Evolutionary conservation across 345 rosid species (phyloP).

Genomic region (Iberis pinnata): DNA sequence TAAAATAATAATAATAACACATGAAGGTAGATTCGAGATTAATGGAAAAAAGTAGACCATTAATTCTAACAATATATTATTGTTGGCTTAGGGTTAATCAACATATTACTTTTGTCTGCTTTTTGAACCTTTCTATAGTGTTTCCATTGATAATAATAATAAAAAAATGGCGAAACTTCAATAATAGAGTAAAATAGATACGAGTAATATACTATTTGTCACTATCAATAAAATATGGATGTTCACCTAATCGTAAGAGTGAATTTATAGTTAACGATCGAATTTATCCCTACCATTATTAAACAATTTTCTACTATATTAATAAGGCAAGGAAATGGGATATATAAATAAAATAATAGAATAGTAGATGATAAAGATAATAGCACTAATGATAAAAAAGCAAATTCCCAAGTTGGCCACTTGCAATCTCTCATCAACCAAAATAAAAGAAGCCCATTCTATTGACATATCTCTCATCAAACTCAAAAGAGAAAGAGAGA

Average conservation of each 20-base stretch:
- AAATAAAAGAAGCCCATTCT: slow-evolving; percentile 17
- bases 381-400: slow-evolving; percentile 29
- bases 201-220: neutral
- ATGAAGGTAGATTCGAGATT: neutral
- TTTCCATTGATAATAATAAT: neutral
- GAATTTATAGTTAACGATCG: neutral
- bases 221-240: neutral
- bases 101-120: neutral
- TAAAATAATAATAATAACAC: too few species aligned
- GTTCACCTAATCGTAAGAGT: slow-evolving; percentile 10
- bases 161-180: neutral
- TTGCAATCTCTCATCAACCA: slow-evolving; percentile 17
- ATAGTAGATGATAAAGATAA: slow-evolving; percentile 14
- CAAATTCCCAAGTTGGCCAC: slow-evolving; percentile 32
- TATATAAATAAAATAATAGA: slow-evolving; percentile 2
- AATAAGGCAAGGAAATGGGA: slow-evolving; percentile 11
- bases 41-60: neutral
- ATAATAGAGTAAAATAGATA: too few species aligned
- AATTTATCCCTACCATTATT: slow-evolving; percentile 17
- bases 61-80: too few species aligned
- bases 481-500: neutral
- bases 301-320: too few species aligned
- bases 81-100: neutral
- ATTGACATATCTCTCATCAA: neutral
- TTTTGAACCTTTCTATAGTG: too few species aligned